Base-by-base conservation (phyloP, 805 yeast genomes). In the Candida morakotiae region DNA sequence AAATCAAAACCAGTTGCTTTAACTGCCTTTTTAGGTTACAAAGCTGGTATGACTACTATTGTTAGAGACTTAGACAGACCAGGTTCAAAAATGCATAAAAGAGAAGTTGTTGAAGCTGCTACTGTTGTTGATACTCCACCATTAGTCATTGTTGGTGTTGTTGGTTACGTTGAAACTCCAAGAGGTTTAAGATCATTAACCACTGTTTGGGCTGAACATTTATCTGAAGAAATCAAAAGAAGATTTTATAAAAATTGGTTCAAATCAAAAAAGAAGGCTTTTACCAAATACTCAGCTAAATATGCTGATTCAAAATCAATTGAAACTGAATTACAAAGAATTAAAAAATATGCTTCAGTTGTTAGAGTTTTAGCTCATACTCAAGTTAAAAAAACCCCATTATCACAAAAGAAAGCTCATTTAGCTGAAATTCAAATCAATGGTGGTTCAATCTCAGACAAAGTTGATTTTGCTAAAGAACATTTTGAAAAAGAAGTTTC, bases 231-330 rank as follows among this genome's bases (percentile, higher is more conserved):
- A 77, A 81, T 93, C 75, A 91, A 83, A 86, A 87, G 98, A 83
- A 87, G 97, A 81, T 93, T 93, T 96, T 93, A 93, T 96, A 93
- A 89, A 87, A 93, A 91, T 96, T 93, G 98, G 98, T 93, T 87
- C 96, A 89, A 89, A 83, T 83, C 96, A 60, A 93, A 93, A 91
- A 93, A 93, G 96, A 89, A 89, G 91, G 98, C 98, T 66, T 93
- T 93, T 94, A 86, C 98, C 86, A 89, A 91, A 79, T 93, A 93
- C 87, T 84, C 98, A 72, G 84, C 93, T 73, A 91, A 93, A 82
- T 91, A 89, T 84, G 85, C 97, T 60, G 85, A 81, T 65, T 88
- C 87, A 67, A 80, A 83, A 66, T 82, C 83, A 67, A 73, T 91
- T 64, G 94, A 84, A 73, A 84, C 85, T 69, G 98, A 93, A 79